These are phyloP conservation scores for Ilyonectria sp. DNA, from an alignment of 2,329 filamentous ascomycete genomes.

Conservation along the genomic window DNA sequence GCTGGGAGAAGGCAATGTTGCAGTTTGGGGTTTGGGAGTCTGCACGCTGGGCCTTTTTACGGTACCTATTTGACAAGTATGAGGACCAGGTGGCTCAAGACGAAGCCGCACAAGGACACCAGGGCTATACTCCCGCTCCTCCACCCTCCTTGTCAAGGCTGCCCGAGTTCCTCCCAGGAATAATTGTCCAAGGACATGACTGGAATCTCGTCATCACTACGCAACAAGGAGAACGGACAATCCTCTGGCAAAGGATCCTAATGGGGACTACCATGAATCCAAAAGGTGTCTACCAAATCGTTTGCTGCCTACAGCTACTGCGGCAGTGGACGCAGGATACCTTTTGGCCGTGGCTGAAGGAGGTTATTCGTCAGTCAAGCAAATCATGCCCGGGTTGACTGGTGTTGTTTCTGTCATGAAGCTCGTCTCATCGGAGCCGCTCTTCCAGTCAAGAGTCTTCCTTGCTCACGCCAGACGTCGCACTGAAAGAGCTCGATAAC, in stretches of 20 bases:
- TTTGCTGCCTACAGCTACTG: not conserved
- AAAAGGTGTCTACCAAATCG: not conserved
- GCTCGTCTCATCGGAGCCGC: too few species aligned
- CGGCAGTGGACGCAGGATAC: not conserved
- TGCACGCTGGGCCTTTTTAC: constrained; percentile 10
- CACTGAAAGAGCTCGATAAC: too few species aligned
- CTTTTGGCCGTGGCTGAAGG: not conserved
- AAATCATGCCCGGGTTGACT: too few species aligned
- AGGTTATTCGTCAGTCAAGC: not conserved
- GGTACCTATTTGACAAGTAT: not conserved
- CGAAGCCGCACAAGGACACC: not conserved
- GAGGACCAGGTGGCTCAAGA: not conserved
- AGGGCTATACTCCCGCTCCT: not conserved
- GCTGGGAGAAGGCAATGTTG: not conserved
- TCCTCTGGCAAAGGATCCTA: constrained; percentile 4
- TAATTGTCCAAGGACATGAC: constrained; percentile 2
- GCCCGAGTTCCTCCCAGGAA: constrained; percentile 5
- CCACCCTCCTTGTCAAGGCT: not conserved
- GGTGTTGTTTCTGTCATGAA: too few species aligned
- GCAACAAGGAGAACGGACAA: not conserved
- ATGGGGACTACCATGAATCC: not conserved
- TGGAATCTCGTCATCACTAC: constrained; percentile 2
- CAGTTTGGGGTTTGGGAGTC: constrained; percentile 7
- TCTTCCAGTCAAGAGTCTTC: too few species aligned
- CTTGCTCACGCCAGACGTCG: too few species aligned